Evolutionary conservation across 306 rosid genomes (phyloP).

Genomic region (Ziziphus jujuba): DNA sequence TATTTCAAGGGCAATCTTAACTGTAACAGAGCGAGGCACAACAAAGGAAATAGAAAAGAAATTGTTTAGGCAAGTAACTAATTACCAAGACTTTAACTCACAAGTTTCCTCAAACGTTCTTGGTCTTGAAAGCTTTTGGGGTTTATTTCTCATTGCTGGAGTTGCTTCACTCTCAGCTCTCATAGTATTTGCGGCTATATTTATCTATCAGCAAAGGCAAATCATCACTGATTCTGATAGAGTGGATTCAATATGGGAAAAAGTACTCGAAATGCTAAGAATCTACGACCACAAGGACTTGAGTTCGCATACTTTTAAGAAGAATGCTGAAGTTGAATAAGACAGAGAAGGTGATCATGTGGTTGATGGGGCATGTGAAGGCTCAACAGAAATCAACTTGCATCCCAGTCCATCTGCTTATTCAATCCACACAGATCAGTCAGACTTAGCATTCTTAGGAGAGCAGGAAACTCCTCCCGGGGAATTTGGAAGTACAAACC

Average conservation of each 20-base stretch:
- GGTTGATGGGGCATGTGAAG: background rate
- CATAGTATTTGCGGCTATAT: too few relatives aligned
- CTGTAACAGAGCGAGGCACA: too few relatives aligned
- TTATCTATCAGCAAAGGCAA: conserved; percentile 36
- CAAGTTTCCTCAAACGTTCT: conserved; percentile 38
- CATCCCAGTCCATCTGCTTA: conserved; percentile 1
- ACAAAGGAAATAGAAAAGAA: conserved; percentile 45
- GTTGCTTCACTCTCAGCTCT: too few relatives aligned
- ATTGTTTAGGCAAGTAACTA: conserved; percentile 34
- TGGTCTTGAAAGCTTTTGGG: conserved; percentile 50
- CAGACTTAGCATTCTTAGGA: background rate
- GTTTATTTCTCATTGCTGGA: too few relatives aligned
- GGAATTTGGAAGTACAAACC: background rate
- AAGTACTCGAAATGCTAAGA: background rate
- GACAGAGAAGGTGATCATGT: background rate
- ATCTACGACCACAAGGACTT: conserved; percentile 11
- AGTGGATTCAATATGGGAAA: conserved; percentile 24
- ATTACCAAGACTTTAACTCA: conserved; percentile 15
- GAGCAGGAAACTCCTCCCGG: background rate
- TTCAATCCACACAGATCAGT: background rate
- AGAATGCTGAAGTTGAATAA: background rate
- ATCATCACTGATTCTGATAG: background rate
- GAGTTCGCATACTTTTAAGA: background rate
- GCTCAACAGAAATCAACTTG: background rate
- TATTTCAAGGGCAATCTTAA: too few relatives aligned